Evolutionary conservation across 2,329 filamentous ascomycete genomes (phyloP), one percentile per base, ranked within the genome.

Genomic region (Cercospora sp.): DNA sequence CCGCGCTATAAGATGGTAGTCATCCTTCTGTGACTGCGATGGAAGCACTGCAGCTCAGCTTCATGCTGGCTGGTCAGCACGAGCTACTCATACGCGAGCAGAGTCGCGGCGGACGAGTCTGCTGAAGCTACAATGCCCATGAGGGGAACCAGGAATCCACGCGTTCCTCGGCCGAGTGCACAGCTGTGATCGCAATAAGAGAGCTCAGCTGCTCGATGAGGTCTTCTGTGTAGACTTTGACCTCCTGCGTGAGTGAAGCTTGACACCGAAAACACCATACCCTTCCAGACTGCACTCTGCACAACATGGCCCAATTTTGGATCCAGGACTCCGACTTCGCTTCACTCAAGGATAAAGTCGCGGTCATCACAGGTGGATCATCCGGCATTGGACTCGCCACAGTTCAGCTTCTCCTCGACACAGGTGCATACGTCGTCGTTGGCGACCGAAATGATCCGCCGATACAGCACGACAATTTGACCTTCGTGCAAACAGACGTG

Each of bases 321-420:
- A 74, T 76, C 61, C 51, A 70, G 53, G 70, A 72, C n/a, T 49
- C 66, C 10, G 71, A 75, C 62, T 70, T 73, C 30, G 43, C 67
- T 2, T 67, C 72, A 1, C 66, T 77, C 49, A 69, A 72, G 59
- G 74, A 66, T 53, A 71, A 73, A 32, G 68, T 74, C 26, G 70
- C 73, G 8, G 68, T 77, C 16, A 43, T 76, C 18, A 76, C 74
- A 84, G 86, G 87, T 60, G 85, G 85, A 66, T 86, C 85, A 0
- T 87, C 86, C 2, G 88, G 88, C 16, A 89, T 89, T 63, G 87
- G 87, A 34, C 81, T 88, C 13, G 85, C 85, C 64, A 88, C 87
- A 0, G 81, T 83, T 7, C 76, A 83, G 8, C 78, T 85, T 2
- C 82, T 88, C 13, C 79, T 89, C 7, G 78, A 81, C 0, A 76